Conservation (phyloP, 768 basidiomycete species). For the Kwoniella europaea region DNA sequence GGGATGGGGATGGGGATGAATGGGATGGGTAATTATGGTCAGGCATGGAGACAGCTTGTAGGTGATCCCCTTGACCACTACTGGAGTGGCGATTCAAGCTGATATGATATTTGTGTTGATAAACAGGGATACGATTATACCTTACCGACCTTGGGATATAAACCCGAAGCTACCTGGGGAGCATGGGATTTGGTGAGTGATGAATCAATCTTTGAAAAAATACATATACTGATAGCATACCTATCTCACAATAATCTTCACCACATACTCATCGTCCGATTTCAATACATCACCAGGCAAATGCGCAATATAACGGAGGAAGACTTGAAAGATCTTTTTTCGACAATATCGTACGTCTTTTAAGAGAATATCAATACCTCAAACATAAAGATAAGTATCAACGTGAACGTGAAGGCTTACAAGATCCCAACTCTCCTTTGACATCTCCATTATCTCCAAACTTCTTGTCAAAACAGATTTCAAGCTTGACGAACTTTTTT, state of each 20-base stretch:
- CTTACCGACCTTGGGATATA: conserved; percentile 39
- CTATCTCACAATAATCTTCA: not conserved
- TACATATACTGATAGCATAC: too few relatives aligned
- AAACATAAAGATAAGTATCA: conserved; percentile 8
- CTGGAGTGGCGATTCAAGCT: not conserved
- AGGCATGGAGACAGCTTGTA: conserved; percentile 27
- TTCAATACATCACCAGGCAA: conserved; percentile 34
- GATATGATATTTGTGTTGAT: not conserved
- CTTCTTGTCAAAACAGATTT: conserved; percentile 37
- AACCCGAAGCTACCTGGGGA: conserved; percentile 45
- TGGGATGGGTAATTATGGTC: conserved; percentile 23
- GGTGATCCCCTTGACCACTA: not conserved
- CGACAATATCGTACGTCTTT: conserved; percentile 52
- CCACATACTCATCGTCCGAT: not conserved
- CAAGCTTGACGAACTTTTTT: conserved; percentile 49
- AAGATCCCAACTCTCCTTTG: not conserved
- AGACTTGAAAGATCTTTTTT: conserved; percentile 51
- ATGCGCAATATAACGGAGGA: conserved; percentile 40
- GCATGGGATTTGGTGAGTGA: conserved; percentile 51
- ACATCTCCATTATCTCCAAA: conserved; percentile 4
- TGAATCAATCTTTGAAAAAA: too few relatives aligned
- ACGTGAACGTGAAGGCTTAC: conserved; percentile 12
- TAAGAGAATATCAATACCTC: conserved; percentile 16
- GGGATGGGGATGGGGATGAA: conserved; percentile 23
- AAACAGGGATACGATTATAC: conserved; percentile 50